A percentile compares a stretch with the other conserved stretches of the same genome.
These are phyloP conservation scores for Cynara cardunculus DNA, from an alignment of 129 eudicot genomes.

Conservation along the genomic window DNA sequence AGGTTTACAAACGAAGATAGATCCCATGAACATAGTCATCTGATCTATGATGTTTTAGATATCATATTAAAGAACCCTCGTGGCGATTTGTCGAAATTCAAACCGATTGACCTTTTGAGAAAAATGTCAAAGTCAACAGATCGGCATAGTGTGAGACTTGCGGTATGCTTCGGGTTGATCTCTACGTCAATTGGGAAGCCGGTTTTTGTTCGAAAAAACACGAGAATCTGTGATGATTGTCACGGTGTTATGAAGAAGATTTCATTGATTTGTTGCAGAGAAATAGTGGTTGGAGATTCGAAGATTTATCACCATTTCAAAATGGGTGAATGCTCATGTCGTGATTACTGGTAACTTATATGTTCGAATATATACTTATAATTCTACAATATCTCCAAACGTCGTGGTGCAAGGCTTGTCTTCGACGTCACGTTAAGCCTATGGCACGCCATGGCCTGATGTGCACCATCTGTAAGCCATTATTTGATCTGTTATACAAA, in stretches of 20 bases:
- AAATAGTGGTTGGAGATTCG: slow-evolving; percentile 76
- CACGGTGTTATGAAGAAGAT: slow-evolving; percentile 62
- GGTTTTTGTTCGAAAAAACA: slow-evolving; percentile 55
- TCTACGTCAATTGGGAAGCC: slow-evolving; percentile 42
- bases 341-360: slow-evolving; percentile 61
- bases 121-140: slow-evolving; percentile 39
- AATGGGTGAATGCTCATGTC: slow-evolving; percentile 61
- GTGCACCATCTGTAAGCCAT: too few species aligned
- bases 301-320: slow-evolving; percentile 77
- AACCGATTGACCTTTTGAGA: slow-evolving; percentile 38
- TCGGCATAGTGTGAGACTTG: slow-evolving; percentile 71
- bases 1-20: slow-evolving; percentile 49
- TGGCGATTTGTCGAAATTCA: slow-evolving; percentile 35
- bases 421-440: too few species aligned
- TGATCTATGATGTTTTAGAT: slow-evolving; percentile 51
- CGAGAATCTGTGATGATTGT: slow-evolving; percentile 68
- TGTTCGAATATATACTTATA: background rate
- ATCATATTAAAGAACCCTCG: slow-evolving; percentile 29
- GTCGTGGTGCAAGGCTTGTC: too few species aligned
- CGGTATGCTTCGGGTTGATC: slow-evolving; percentile 57
- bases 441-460: too few species aligned
- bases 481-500: too few species aligned
- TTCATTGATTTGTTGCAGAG: slow-evolving; percentile 45
- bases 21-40: slow-evolving; percentile 30
- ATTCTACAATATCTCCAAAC: background rate